Conservation (phyloP, 495 filamentous ascomycete species). For the Aspergillus heteromorphus region DNA sequence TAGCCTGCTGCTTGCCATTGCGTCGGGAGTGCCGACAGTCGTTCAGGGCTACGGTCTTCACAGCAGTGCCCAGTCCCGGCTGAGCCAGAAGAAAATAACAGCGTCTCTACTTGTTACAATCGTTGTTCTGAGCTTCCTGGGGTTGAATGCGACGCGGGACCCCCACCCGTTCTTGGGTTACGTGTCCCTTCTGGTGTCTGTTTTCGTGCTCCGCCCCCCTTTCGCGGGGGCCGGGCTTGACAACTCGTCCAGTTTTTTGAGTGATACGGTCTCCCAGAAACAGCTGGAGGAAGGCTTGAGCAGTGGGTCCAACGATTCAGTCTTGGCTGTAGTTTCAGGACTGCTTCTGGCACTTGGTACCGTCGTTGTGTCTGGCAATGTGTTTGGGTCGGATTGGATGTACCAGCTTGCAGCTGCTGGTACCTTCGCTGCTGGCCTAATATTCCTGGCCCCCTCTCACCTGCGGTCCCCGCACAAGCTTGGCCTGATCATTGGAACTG, state of each 20-base stretch:
- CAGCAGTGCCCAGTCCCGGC: constrained; percentile 12
- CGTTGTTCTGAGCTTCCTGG: constrained; percentile 27
- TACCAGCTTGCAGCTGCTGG: constrained; percentile 22
- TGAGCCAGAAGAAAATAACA: constrained; percentile 27
- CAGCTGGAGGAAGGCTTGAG: constrained; percentile 10
- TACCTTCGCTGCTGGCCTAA: constrained; percentile 28
- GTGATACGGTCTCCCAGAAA: constrained; percentile 6
- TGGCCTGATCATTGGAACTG: constrained; percentile 29
- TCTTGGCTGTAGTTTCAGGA: constrained; percentile 27
- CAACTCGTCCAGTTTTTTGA: constrained; percentile 10
- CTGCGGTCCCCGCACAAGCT: constrained; percentile 30
- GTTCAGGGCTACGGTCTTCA: constrained; percentile 7
- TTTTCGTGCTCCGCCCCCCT: constrained; percentile 23
- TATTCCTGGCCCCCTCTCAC: constrained; percentile 17
- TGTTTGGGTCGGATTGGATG: constrained; percentile 19
- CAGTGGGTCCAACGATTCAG: constrained; percentile 22
- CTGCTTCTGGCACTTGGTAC: constrained; percentile 17
- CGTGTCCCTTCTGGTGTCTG: constrained; percentile 35
- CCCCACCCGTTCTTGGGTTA: constrained; percentile 39
- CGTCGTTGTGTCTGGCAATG: constrained; percentile 18
- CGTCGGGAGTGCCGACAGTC: constrained; percentile 35
- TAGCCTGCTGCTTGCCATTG: constrained; percentile 40
- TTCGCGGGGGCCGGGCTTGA: constrained; percentile 18
- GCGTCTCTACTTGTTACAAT: constrained; percentile 22
- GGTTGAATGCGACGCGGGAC: constrained; percentile 31